Evolutionary conservation across 2,329 filamentous ascomycete species (phyloP).

Genomic region (Nectriaceae sp.): DNA sequence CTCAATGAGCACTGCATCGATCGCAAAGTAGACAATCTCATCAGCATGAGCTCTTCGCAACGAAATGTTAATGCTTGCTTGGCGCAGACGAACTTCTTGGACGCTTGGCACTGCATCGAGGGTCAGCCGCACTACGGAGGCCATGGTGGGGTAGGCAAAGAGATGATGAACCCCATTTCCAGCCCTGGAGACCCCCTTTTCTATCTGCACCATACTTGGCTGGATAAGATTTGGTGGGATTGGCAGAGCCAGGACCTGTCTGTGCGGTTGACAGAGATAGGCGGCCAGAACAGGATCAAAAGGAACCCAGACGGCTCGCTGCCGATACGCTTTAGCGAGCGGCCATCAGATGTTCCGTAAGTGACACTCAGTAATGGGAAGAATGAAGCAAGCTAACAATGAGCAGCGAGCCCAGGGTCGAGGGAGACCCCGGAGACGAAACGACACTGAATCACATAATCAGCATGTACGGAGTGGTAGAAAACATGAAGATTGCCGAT

Average conservation of each 20-base stretch:
- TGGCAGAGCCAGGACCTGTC: slow-evolving; percentile 18
- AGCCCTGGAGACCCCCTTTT: slow-evolving; percentile 14
- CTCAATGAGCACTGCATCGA: background rate
- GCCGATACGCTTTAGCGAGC: background rate
- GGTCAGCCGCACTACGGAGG: slow-evolving; percentile 9
- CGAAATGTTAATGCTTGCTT: slow-evolving; percentile 9
- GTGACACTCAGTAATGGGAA: too few species aligned
- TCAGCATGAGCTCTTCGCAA: background rate
- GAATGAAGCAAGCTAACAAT: slow-evolving; percentile 6
- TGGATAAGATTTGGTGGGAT: slow-evolving; percentile 19
- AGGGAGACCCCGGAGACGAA: slow-evolving; percentile 10
- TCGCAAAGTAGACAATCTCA: background rate
- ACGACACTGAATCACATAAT: slow-evolving; percentile 17
- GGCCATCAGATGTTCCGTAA: background rate
- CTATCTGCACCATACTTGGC: slow-evolving; percentile 14
- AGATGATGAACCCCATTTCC: slow-evolving; percentile 9
- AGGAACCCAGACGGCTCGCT: background rate
- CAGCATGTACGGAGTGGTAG: slow-evolving; percentile 7
- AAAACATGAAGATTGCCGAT: slow-evolving; percentile 27
- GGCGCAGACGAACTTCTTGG: slow-evolving; percentile 4
- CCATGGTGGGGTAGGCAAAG: slow-evolving; percentile 9
- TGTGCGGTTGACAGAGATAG: slow-evolving; percentile 16
- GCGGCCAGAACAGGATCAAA: slow-evolving; percentile 30
- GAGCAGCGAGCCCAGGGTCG: slow-evolving; percentile 7
- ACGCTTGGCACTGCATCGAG: slow-evolving; percentile 12